phyloP scores from a whole-genome alignment of 352 stramenopile species.

The Globisporangium radiosum region DNA sequence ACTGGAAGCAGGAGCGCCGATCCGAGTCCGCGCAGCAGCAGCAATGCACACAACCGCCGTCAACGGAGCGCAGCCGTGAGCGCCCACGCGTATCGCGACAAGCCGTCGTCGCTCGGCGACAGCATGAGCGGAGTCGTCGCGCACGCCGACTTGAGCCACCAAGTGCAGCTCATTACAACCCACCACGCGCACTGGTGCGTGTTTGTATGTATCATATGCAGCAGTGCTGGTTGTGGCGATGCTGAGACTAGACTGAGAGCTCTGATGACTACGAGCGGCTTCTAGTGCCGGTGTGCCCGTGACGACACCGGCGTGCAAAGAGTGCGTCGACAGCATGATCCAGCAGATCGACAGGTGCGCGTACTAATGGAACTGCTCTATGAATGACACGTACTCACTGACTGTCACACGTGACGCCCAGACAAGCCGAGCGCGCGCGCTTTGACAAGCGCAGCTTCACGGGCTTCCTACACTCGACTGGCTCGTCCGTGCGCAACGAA shows the following conservation, averaged over 20 bases:
- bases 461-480: slow-evolving; percentile 48
- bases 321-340: slow-evolving; percentile 73
- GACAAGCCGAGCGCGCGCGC: slow-evolving; percentile 58
- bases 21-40: slow-evolving; percentile 19
- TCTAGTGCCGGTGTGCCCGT: slow-evolving; percentile 48
- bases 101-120: slow-evolving; percentile 29
- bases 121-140: slow-evolving; percentile 56
- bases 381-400: background rate
- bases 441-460: slow-evolving; percentile 67
- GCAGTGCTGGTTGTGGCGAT: background rate
- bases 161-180: slow-evolving; percentile 59
- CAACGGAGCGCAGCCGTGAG: slow-evolving; percentile 20
- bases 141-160: slow-evolving; percentile 67
- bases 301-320: slow-evolving; percentile 58
- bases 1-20: slow-evolving; percentile 9
- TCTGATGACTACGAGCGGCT: background rate
- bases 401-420: slow-evolving; percentile 8
- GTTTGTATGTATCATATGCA: background rate
- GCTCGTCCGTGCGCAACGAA: slow-evolving; percentile 37
- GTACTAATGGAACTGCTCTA: background rate
- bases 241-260: background rate
- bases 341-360: slow-evolving; percentile 56
- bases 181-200: slow-evolving; percentile 66
- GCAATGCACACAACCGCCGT: slow-evolving; percentile 1
- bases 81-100: slow-evolving; percentile 13